Base-by-base conservation (phyloP, 1,284 basidiomycete genomes). In the Volvariella volvacea region DNA sequence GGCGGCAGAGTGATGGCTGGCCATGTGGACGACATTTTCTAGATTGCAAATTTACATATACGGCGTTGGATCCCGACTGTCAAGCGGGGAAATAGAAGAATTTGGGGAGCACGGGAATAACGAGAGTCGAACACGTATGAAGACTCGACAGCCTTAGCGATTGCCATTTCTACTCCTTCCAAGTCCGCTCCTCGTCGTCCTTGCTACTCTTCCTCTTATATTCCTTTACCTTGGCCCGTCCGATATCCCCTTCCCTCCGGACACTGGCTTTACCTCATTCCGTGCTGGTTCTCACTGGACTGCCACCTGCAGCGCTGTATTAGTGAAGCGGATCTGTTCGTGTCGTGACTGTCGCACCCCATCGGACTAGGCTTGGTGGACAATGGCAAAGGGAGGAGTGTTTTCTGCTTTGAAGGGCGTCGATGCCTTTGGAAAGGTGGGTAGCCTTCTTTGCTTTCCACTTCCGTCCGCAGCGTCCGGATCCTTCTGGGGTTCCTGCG, bases 401-500 rank as follows among this genome's bases (percentile, higher is more conserved):
- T 74, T 88, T 58, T 75, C 74, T 44, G 76, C 72, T 54, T 74
- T 90, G 53, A 90, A 87, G 61, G 84, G 87, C 64, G 77, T 98
- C 50, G 94, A 99, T 74, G 95, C 94, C 64, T 99, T 99, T 72
- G 94, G 93, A 52, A 98, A 97, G 83, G 94, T 93, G 58, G 55
- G 70, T 20, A 28, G 6, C n/a, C 7, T 36, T 36, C 34, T 16
- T 20, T 7, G 34, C 34, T 15, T 36, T 36, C 30, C 32, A 12
- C 40, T 12, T 40, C 28, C 38, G 32, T 28, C 12, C 25, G 25
- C 25, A 28, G 25, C 45, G 36, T 42, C 30, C 10, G 14, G 45
- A 47, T 41, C 43, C 48, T 50, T 43, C 44, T 45, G 43, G 46
- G 32, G 38, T 6, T 28, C 12, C 25, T 45, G 49, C 52, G 45